phyloP scores from a whole-genome alignment of 495 filamentous ascomycete genomes.

The Penicillium pancosmium region DNA sequence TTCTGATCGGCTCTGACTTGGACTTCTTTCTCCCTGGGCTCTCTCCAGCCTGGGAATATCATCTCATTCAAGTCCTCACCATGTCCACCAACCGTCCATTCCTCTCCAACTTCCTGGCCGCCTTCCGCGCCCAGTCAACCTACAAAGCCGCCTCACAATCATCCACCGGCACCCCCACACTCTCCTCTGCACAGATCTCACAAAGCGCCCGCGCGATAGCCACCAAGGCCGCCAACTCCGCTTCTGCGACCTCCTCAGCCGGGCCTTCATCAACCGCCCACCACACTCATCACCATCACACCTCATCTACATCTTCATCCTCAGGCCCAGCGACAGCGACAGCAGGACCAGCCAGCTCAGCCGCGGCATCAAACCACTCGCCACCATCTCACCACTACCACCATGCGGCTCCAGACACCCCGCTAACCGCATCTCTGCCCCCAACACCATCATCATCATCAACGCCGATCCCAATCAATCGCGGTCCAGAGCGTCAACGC shows the following conservation, averaged over 20 bases:
- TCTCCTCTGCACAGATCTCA: constrained; percentile 40
- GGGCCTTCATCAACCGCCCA: constrained; percentile 17
- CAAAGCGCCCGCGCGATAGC: constrained; percentile 47
- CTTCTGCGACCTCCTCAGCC: constrained; percentile 17
- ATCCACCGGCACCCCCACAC: constrained; percentile 29
- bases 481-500: constrained; percentile 40
- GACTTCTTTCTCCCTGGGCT: background rate
- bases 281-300: constrained; percentile 23
- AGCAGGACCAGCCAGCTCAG: background rate
- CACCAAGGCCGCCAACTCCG: constrained; percentile 37
- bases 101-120: constrained; percentile 83
- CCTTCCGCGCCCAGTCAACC: constrained; percentile 69
- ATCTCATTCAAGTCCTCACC: background rate
- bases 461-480: constrained; percentile 43
- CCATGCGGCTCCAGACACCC: constrained; percentile 17
- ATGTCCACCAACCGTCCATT: constrained; percentile 78
- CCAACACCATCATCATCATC: constrained; percentile 30
- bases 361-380: constrained; percentile 24
- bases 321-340: constrained; percentile 15
- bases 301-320: constrained; percentile 17
- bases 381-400: constrained; percentile 25
- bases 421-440: constrained; percentile 24
- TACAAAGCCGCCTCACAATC: constrained; percentile 45
- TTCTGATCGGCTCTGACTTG: background rate
- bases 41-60: background rate